phyloP scores from a whole-genome alignment of 106 monocot genomes.

The Dendrobium huoshanense region DNA sequence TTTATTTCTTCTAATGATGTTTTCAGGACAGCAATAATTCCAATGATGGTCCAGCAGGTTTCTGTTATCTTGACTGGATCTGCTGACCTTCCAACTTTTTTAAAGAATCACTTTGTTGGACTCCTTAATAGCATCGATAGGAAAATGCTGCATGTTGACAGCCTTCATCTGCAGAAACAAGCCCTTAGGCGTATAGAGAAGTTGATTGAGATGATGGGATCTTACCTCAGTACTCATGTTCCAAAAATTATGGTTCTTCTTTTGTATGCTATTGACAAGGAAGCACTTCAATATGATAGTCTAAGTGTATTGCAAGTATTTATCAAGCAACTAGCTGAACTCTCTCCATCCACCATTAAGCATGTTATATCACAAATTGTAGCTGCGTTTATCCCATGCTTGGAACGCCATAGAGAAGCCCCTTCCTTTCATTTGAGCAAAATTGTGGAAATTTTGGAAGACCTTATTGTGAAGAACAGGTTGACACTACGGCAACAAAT shows the following conservation, averaged over 20 bases:
- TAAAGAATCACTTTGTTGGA: conserved; percentile 92
- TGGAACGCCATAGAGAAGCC: conserved; percentile 49
- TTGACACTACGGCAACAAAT: conserved; percentile 64
- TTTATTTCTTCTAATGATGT: conserved; percentile 8
- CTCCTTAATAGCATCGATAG: conserved; percentile 95
- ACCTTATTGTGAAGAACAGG: conserved; percentile 66
- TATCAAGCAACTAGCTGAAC: conserved; percentile 66
- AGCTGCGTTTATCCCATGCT: conserved; percentile 87
- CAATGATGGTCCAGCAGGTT: conserved; percentile 58
- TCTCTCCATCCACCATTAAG: conserved; percentile 78
- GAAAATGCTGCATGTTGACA: conserved; percentile 90
- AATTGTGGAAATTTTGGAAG: conserved; percentile 75
- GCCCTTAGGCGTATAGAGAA: conserved; percentile 74
- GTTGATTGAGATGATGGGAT: conserved; percentile 96
- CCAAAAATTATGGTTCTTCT: conserved; percentile 98
- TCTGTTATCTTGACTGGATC: conserved; percentile 77
- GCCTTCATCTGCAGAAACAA: conserved; percentile 59
- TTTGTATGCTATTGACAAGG: conserved; percentile 81
- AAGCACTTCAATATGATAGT: conserved; percentile 70
- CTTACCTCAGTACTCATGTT: conserved; percentile 70
- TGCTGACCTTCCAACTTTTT: conserved; percentile 72
- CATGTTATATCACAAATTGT: conserved; percentile 93
- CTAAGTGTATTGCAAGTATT: conserved; percentile 72
- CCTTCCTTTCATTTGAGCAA: conserved; percentile 46
- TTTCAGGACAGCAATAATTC: conserved; percentile 68